A percentile compares a stretch with the other conserved stretches of the same genome.
Conservation (phyloP, 75 land plant genomes). For the Pinus tabuliformis region DNA sequence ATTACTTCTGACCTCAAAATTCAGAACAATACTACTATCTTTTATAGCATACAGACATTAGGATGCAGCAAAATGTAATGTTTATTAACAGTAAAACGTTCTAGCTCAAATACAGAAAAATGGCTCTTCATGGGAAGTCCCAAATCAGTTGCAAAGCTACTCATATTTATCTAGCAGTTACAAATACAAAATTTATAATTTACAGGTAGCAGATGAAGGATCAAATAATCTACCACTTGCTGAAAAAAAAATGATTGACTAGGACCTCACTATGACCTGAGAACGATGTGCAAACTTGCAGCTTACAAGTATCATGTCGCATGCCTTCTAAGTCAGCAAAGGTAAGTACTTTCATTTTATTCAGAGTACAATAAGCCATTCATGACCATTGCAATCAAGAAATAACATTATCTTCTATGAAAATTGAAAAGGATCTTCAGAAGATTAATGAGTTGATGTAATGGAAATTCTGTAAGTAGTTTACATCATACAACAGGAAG, state of each 20-base stretch:
- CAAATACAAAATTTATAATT: neutral
- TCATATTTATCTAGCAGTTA: neutral
- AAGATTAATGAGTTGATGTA: neutral
- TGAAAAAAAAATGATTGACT: neutral
- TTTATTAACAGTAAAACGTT: neutral
- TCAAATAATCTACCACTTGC: neutral
- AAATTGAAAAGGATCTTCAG: neutral
- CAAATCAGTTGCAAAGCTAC: neutral
- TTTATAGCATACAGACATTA: no score
- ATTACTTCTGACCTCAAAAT: neutral
- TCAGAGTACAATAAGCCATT: neutral
- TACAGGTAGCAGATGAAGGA: neutral
- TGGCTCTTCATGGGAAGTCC: neutral
- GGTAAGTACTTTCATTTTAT: neutral
- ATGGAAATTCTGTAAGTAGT: neutral
- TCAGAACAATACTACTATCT: neutral
- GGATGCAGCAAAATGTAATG: neutral
- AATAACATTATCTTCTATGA: neutral
- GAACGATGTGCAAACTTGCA: neutral
- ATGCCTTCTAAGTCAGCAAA: neutral
- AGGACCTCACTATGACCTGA: neutral
- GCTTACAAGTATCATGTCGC: neutral
- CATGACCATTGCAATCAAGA: neutral
- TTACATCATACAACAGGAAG: neutral
- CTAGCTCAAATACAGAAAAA: no score